Evolutionary conservation across 768 basidiomycete genomes (phyloP), one percentile per base, ranked within the genome.

Genomic region (Phlegmacium glaucopus): DNA sequence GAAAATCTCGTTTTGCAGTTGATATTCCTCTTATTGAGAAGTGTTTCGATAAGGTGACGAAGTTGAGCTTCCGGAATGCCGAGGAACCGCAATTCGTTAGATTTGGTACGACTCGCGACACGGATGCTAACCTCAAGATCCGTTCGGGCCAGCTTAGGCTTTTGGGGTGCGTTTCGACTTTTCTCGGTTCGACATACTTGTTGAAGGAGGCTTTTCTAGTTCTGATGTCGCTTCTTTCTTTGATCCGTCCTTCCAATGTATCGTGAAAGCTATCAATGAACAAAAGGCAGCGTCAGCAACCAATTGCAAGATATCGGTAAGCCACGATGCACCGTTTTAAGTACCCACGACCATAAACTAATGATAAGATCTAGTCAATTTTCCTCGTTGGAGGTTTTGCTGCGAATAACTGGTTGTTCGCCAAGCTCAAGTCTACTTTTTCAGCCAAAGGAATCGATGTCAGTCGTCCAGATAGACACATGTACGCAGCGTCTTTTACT

Each of bases 301-400:
- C 6, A 51, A n/a, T n/a, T n/a, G n/a, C n/a, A n/a, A 57, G 0
- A 66, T 75, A 40, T 61, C 65, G 9, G 72, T 71, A 45, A 26
- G 67, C 47, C 18, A 22, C 22, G 22, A 22, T 5, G 22, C 0
- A 16, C 35, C n/a, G 1, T 18, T 0, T 46, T 11, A 6, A 15
- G 9, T 30, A 18, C 16, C 12, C 38, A 5, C 5, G 5, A 22
- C n/a, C n/a, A n/a, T n/a, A 16, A 9, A 37, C 36, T 18, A 38
- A 29, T 28, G 30, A 11, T 42, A n/a, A 25, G 18, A 12, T 34
- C 4, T 17, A 72, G 72, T 62, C 64, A 7, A 62, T 72, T 10
- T 66, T 72, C 35, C 67, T 81, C 4, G 77, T 80, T 11, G 78
- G 79, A 18, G 79, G 78, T 0, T 80, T 79, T 51, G 75, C 74